Conservation (phyloP, 2,329 filamentous ascomycete species). For the Emmonsia crescens region DNA sequence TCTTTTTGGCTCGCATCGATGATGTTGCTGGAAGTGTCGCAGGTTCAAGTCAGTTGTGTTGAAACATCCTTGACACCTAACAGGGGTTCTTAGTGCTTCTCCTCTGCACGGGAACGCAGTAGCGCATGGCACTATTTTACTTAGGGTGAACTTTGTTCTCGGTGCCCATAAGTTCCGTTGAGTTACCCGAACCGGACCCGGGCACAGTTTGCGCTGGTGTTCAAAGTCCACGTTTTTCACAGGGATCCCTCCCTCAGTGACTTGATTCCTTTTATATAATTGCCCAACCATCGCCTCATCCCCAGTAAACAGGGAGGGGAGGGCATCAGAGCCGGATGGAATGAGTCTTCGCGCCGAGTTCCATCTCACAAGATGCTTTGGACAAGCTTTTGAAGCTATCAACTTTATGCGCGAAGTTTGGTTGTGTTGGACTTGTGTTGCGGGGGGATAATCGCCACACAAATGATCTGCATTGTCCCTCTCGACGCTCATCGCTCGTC, state of each 20-base stretch:
- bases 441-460: neutral
- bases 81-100: neutral
- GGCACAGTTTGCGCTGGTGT: neutral
- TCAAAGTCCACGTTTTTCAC: neutral
- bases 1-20: neutral
- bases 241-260: neutral
- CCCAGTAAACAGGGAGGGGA: neutral
- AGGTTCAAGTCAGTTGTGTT: neutral
- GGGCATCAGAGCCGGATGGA: no score
- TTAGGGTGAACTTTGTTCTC: neutral
- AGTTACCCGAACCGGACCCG: neutral
- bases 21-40: neutral
- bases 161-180: no score
- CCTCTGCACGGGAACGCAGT: neutral
- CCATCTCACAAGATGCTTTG: neutral
- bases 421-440: neutral
- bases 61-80: constrained; percentile 1
- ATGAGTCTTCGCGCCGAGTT: neutral
- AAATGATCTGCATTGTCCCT: neutral
- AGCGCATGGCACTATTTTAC: neutral
- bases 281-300: neutral
- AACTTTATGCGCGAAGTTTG: neutral
- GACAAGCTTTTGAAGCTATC: neutral
- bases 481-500: neutral
- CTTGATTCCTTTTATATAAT: neutral